Base-by-base conservation (phyloP, 177 flowering plant species). In the Vitis hybrid region DNA sequence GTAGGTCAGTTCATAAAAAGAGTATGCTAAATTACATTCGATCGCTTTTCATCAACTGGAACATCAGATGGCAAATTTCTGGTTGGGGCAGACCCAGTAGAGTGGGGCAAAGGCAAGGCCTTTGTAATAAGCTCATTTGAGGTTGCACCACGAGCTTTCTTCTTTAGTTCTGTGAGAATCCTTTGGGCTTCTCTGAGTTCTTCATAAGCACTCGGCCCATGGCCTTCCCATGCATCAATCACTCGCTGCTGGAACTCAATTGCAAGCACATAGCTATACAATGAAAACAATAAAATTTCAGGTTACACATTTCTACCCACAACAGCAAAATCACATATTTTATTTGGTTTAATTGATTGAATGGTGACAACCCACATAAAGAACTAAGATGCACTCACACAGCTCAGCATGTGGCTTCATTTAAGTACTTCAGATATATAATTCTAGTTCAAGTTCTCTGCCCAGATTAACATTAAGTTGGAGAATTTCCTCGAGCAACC, bases 141-240 rank as follows among this genome's bases (percentile, higher is more conserved):
- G n/a, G 71, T 58, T 63, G 71, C 66, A 62, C 79, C 78, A 18
- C 63, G 67, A 19, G 87, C 90, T 71, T 88, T 87, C 56, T 62
- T 73, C 77, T 87, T 83, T 19, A 90, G 68, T 70, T 89, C 83
- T 75, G 85, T 84, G 9, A 94, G 89, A 68, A 86, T 60, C 56
- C 79, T 81, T 15, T 64, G 74, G 29, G 98, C 97, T 83, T 88
- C 97, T 65, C 65, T 83, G 16, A 84, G 75, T 66, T 88, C 91
- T 60, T 89, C 93, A 65, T 72, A 45, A 50, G 82, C 91, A 75
- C 71, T 80, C 45, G 89, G 77, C 62, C 98, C 98, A 71, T 88
- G 93, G 79, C 85, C 87, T 63, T 81, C 88, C 90, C 87, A 92
- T 57, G 85, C 92, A 78, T 90, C 89, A 66, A 92, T 68, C 67